A percentile compares a stretch with the other conserved stretches of the same genome.
These are phyloP conservation scores for Drechslerella dactyloides DNA, from an alignment of 2,329 filamentous ascomycete genomes.

Conservation along the genomic window DNA sequence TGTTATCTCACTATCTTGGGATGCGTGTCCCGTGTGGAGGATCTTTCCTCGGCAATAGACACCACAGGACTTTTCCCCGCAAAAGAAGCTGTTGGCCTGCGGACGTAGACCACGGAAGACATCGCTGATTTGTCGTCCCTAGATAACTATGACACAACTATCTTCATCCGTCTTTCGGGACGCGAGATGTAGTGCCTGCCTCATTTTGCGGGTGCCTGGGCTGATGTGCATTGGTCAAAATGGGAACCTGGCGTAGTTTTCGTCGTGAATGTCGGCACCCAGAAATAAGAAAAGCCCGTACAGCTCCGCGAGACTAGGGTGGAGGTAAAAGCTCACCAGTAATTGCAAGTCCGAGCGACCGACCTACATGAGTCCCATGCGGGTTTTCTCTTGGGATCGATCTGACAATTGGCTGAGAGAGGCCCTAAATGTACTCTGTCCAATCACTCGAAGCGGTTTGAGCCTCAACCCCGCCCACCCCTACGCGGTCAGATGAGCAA, in stretches of 20 bases:
- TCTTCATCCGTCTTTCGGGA: conserved; percentile 19
- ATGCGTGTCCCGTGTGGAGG: not conserved
- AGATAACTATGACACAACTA: conserved; percentile 2
- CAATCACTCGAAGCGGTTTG: conserved; percentile 8
- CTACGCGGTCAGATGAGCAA: conserved; percentile 34
- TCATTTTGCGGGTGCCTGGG: conserved; percentile 43
- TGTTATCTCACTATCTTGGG: not conserved
- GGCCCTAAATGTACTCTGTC: not conserved
- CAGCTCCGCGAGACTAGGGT: conserved; percentile 18
- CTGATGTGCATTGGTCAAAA: not conserved
- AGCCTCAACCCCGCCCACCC: conserved; percentile 22
- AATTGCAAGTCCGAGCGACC: conserved; percentile 17
- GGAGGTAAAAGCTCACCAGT: not conserved
- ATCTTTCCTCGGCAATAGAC: not conserved
- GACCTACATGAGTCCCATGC: conserved; percentile 1
- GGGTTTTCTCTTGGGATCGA: not conserved
- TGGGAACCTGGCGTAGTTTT: conserved; percentile 13
- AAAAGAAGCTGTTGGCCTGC: not conserved
- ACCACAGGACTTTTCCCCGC: conserved; percentile 22
- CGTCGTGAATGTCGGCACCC: conserved; percentile 19
- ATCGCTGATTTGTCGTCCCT: not conserved
- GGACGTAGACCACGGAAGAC: not conserved
- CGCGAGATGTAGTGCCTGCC: conserved; percentile 19
- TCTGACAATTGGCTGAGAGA: conserved; percentile 35
- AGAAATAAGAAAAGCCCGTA: not conserved